Percentiles rank a stretch among this genome's conserved stretches.
Evolutionary conservation across 805 yeast genomes (phyloP).

Genomic region (Candida sanyiensis): DNA sequence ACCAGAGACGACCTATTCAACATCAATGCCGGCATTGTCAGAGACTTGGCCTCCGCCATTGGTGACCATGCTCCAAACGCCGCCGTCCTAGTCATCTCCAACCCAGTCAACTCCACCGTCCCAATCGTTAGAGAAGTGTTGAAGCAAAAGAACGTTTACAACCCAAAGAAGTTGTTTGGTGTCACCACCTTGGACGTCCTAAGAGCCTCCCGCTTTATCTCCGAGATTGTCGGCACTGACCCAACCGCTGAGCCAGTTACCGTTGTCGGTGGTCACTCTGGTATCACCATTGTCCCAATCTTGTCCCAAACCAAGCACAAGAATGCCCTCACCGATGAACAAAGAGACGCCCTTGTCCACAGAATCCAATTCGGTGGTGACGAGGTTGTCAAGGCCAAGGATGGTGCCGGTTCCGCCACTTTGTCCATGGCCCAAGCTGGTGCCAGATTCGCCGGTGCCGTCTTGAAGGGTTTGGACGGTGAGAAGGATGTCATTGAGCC

Average conservation of each 20-base stretch:
- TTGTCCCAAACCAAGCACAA: slow-evolving; percentile 70
- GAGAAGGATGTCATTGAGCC: slow-evolving; percentile 62
- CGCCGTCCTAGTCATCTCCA: slow-evolving; percentile 60
- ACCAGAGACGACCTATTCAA: slow-evolving; percentile 81
- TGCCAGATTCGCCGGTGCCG: slow-evolving; percentile 64
- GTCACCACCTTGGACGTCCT: slow-evolving; percentile 77
- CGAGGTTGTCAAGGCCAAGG: slow-evolving; percentile 89
- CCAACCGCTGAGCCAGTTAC: slow-evolving; percentile 36
- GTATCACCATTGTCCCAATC: slow-evolving; percentile 75
- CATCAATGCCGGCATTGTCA: slow-evolving; percentile 77
- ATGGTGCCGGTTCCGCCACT: slow-evolving; percentile 92
- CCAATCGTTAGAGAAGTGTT: slow-evolving; percentile 80
- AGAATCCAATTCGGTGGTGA: slow-evolving; percentile 96
- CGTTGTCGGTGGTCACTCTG: slow-evolving; percentile 85
- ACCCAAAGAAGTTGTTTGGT: slow-evolving; percentile 76
- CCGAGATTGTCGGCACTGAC: slow-evolving; percentile 17
- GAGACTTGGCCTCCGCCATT: slow-evolving; percentile 66
- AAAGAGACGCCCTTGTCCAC: slow-evolving; percentile 61
- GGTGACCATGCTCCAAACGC: slow-evolving; percentile 67
- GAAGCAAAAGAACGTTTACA: slow-evolving; percentile 63
- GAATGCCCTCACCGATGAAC: slow-evolving; percentile 51
- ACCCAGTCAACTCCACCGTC: slow-evolving; percentile 81
- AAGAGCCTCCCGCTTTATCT: slow-evolving; percentile 58
- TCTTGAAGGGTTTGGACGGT: slow-evolving; percentile 58
- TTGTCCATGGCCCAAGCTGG: slow-evolving; percentile 93